Base-by-base conservation (phyloP, 2,329 filamentous ascomycete genomes). In the Calonectria pseudoturangicola region DNA sequence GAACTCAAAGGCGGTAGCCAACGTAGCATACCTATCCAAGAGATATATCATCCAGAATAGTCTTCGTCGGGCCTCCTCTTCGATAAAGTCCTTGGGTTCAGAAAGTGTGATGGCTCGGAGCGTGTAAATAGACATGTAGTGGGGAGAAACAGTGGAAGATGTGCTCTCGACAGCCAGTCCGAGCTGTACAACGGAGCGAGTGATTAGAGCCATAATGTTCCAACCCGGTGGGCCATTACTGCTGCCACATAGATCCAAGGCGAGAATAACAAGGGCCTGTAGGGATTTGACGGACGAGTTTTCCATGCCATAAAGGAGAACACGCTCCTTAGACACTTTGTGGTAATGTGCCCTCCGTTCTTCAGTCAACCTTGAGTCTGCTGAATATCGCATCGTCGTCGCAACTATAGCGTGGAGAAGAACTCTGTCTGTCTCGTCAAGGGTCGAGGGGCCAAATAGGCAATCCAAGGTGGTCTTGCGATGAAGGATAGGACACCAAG, bases 1-100 rank as follows among this genome's bases (percentile, higher is more conserved):
- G 81, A 98, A 98, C 78, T 98, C 95, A 77, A 98, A 98, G 0
- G 96, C 95, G 0, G 96, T 98, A 0, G 95, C 93, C 69, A 98
- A 93, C 0, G 95, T 98, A 0, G 95, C 95, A 81, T 98, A 98
- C 63, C 96, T 90, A 82, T 98, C 96, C 7, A 98, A 88, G 15
- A 98, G 86, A 81, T 98, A 98, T 13, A 98, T 92, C 92, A 97
- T 96, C 96, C 96, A 98, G 83, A 98, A 98, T 1, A 98, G 87
- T 30, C 96, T 89, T 33, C 96, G 90, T 33, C 95, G 89, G 50
- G 94, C 94, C 83, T 98, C 96, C 73, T 98, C 96, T 81, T 98
- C 95, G 69, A 98, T 93, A 83, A 96, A 98, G 73, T 95, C 94
- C 64, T 91, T 92, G 0, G 96, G 90, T 73, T 98, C 95, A 0